phyloP scores from a whole-genome alignment of 176 grass and related monocot genomes.

The Musa acuminata region DNA sequence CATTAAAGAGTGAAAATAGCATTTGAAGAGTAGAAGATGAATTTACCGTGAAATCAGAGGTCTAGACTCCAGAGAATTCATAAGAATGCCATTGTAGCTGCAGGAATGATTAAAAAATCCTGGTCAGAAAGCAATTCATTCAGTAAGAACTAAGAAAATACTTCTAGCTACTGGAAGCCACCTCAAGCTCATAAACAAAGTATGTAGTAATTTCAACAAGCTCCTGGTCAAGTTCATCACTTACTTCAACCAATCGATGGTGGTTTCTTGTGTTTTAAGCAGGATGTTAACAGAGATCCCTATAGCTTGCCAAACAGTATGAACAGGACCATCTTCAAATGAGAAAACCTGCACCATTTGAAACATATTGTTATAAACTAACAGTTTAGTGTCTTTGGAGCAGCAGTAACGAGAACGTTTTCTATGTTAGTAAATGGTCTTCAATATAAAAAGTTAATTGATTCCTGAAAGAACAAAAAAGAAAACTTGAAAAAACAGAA shows the following conservation, averaged over 20 bases:
- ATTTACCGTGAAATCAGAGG: slow-evolving; percentile 71
- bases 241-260: slow-evolving; percentile 91
- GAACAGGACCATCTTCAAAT: slow-evolving; percentile 60
- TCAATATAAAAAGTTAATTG: background rate
- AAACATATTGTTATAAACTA: background rate
- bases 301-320: slow-evolving; percentile 52
- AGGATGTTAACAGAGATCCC: slow-evolving; percentile 51
- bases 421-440: background rate
- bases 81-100: slow-evolving; percentile 93
- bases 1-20: slow-evolving; percentile 12
- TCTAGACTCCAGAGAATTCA: slow-evolving; percentile 73
- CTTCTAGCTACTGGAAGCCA: background rate
- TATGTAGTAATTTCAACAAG: background rate
- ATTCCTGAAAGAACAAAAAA: background rate
- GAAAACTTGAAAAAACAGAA: background rate
- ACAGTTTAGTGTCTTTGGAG: background rate
- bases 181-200: background rate
- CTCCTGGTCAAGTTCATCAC: slow-evolving; percentile 12
- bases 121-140: slow-evolving; percentile 55
- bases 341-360: slow-evolving; percentile 68
- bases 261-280: slow-evolving; percentile 24
- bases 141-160: background rate
- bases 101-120: slow-evolving; percentile 79
- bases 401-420: background rate
- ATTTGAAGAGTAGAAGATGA: background rate